Evolutionary conservation across 1,284 basidiomycete species (phyloP).

Genomic region (Exobasidium rhododendri): DNA sequence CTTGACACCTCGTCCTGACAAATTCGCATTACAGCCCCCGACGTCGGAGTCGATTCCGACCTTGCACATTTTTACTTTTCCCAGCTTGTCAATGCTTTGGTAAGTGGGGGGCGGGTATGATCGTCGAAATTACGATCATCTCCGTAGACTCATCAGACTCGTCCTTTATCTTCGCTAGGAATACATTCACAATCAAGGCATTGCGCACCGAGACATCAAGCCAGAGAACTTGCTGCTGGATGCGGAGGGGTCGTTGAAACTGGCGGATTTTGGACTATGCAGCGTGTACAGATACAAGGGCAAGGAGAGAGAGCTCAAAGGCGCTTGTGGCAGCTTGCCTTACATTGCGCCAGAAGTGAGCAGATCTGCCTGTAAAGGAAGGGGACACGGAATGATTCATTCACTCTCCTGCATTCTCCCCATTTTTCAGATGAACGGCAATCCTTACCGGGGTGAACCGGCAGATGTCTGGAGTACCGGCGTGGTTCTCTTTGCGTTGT

Average conservation of each 20-base stretch:
- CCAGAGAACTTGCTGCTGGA: constrained; percentile 58
- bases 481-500: constrained; percentile 88
- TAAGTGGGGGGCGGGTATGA: constrained; percentile 42
- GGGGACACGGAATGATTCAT: too few relatives aligned
- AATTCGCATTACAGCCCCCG: constrained; percentile 65
- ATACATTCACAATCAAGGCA: constrained; percentile 71
- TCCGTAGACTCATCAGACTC: not conserved
- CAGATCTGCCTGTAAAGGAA: too few relatives aligned
- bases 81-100: constrained; percentile 75
- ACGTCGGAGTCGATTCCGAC: constrained; percentile 81
- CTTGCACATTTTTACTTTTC: constrained; percentile 86
- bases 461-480: constrained; percentile 92
- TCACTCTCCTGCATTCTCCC: too few relatives aligned
- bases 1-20: too few relatives aligned
- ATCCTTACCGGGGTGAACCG: constrained; percentile 80
- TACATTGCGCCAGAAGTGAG: constrained; percentile 85
- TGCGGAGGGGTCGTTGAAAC: constrained; percentile 68
- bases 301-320: constrained; percentile 60
- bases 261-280: constrained; percentile 92
- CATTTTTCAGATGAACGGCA: constrained; percentile 37
- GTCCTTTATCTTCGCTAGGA: constrained; percentile 31
- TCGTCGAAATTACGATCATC: constrained; percentile 43
- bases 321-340: constrained; percentile 82
- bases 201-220: constrained; percentile 58
- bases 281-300: constrained; percentile 88